Conservation (phyloP, 129 eudicot species). For the Artemisia argyi region DNA sequence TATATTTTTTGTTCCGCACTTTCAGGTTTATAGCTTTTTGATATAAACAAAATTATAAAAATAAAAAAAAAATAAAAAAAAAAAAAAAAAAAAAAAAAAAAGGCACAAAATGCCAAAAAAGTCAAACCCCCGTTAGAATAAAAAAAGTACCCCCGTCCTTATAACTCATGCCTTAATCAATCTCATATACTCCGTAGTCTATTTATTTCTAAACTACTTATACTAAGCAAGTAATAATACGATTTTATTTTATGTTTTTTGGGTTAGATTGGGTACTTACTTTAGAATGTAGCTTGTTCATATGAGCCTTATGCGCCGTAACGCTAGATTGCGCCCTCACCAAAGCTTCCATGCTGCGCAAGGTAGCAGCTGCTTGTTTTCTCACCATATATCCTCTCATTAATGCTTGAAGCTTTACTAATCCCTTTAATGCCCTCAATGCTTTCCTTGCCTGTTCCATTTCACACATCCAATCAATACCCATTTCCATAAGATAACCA, state of each 20-base stretch:
- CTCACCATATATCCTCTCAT: constrained; percentile 81
- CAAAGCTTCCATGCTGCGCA: constrained; percentile 77
- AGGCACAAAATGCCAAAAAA: no score
- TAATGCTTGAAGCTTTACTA: constrained; percentile 87
- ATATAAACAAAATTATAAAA: no score
- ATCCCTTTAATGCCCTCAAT: constrained; percentile 75
- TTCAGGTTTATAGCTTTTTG: no score
- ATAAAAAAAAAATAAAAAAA: no score
- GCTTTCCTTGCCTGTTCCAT: constrained; percentile 75
- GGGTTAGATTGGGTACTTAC: constrained; percentile 22
- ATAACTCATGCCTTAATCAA: no score
- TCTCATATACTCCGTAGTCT: neutral
- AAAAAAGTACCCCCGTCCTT: no score
- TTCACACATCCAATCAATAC: constrained; percentile 6
- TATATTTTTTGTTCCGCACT: no score
- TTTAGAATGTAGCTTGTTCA: constrained; percentile 36
- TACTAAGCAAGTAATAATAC: no score
- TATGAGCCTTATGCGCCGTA: constrained; percentile 51
- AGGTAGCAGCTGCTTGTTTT: constrained; percentile 85
- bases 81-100: no score
- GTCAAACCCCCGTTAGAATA: no score
- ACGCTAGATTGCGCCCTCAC: constrained; percentile 78
- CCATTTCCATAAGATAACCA: neutral
- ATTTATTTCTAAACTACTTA: no score
- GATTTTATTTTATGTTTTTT: neutral